phyloP scores from a whole-genome alignment of 2,329 filamentous ascomycete genomes.

The Hysterium pulicare region DNA sequence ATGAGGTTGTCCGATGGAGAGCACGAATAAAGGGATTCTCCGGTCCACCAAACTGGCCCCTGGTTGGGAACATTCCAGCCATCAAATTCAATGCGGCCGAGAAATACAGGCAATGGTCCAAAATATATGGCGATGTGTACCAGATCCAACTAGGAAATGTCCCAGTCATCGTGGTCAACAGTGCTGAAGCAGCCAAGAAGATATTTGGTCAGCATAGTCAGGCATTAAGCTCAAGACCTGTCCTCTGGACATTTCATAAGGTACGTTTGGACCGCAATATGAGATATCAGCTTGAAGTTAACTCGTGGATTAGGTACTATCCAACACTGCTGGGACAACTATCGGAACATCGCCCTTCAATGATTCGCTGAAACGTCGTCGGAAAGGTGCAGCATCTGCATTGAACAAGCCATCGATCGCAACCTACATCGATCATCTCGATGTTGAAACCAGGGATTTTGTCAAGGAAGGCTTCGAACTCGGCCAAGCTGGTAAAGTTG shows the following conservation, averaged over 20 bases:
- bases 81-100: conserved; percentile 43
- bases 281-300: neutral
- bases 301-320: conserved; percentile 49
- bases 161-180: conserved; percentile 44
- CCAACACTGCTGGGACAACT: conserved; percentile 63
- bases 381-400: conserved; percentile 64
- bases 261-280: conserved; percentile 12
- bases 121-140: conserved; percentile 41
- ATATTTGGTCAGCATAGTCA: conserved; percentile 43
- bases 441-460: conserved; percentile 62
- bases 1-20: conserved; percentile 35
- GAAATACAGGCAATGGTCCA: conserved; percentile 43
- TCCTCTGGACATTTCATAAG: conserved; percentile 48
- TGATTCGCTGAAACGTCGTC: conserved; percentile 60
- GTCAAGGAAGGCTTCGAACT: conserved; percentile 59
- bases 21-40: conserved; percentile 37
- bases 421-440: conserved; percentile 60
- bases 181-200: conserved; percentile 38
- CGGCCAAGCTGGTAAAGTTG: conserved; percentile 51
- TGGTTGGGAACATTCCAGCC: conserved; percentile 43
- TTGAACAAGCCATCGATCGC: conserved; percentile 63
- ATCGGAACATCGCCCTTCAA: conserved; percentile 67
- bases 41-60: conserved; percentile 37
- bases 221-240: conserved; percentile 40
- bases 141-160: conserved; percentile 47